Percentiles rank a stretch among this genome's conserved stretches.
Evolutionary conservation across 2,329 filamentous ascomycete genomes (phyloP).

Genomic region (Ceratocystis harringtonii): DNA sequence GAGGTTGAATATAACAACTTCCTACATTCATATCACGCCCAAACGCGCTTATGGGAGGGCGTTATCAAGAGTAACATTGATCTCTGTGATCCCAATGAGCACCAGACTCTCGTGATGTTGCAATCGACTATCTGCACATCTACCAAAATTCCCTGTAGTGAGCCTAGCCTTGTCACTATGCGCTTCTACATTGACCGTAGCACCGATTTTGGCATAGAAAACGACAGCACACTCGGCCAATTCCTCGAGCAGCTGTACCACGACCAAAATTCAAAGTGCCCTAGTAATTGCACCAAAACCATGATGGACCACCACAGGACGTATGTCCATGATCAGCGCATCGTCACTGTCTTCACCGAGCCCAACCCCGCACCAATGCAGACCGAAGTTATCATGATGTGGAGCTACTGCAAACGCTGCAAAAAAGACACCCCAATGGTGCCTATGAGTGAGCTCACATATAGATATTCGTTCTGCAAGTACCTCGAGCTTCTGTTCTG

Average conservation of each 20-base stretch:
- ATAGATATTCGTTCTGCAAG: slow-evolving; percentile 97
- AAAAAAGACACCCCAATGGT: slow-evolving; percentile 78
- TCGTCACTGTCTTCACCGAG: slow-evolving; percentile 82
- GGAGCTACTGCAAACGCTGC: slow-evolving; percentile 90
- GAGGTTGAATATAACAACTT: slow-evolving; percentile 96
- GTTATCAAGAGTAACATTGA: slow-evolving; percentile 79
- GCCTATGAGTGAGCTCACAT: slow-evolving; percentile 84
- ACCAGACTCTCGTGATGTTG: slow-evolving; percentile 90
- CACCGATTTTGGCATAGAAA: slow-evolving; percentile 52
- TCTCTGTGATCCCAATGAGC: slow-evolving; percentile 85
- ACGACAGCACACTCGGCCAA: slow-evolving; percentile 85
- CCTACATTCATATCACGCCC: slow-evolving; percentile 80
- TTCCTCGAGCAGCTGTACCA: slow-evolving; percentile 85
- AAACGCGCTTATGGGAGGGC: slow-evolving; percentile 91
- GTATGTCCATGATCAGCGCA: slow-evolving; percentile 90
- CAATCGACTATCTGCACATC: slow-evolving; percentile 89
- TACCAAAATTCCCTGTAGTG: slow-evolving; percentile 83
- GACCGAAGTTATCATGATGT: slow-evolving; percentile 69
- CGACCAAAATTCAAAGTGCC: slow-evolving; percentile 61
- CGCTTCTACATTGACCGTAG: slow-evolving; percentile 92
- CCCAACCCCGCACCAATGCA: slow-evolving; percentile 31
- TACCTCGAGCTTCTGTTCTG: slow-evolving; percentile 97
- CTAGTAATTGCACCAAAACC: slow-evolving; percentile 70
- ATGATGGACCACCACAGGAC: slow-evolving; percentile 91
- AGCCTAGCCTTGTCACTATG: slow-evolving; percentile 77